A percentile compares a stretch with the other conserved stretches of the same genome.
phyloP scores from a whole-genome alignment of 2,329 filamentous ascomycete species.

The Fusarium dlaminii region DNA sequence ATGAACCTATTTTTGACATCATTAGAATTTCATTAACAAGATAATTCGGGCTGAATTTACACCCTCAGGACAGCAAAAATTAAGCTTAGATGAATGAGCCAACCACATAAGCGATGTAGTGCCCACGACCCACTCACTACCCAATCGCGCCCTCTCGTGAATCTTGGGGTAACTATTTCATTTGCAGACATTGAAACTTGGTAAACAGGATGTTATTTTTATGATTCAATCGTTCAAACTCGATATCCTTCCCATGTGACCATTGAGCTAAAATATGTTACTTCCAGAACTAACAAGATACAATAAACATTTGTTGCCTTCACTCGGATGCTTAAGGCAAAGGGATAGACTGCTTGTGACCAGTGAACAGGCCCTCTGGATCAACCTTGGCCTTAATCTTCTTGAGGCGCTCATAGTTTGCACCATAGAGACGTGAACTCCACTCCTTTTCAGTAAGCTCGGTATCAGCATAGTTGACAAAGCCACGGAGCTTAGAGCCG shows the following conservation, averaged over 20 bases:
- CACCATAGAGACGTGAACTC: slow-evolving; percentile 38
- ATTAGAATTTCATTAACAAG: accelerated
- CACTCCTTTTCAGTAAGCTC: slow-evolving; percentile 36
- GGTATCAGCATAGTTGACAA: slow-evolving; percentile 41
- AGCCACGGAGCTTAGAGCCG: slow-evolving; percentile 35
- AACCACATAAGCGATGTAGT: accelerated
- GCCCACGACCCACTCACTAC: too few species aligned
- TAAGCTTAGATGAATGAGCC: neutral
- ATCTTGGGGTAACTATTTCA: neutral
- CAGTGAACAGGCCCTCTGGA: slow-evolving; percentile 35
- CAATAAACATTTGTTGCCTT: neutral
- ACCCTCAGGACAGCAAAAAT: neutral
- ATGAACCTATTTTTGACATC: accelerated
- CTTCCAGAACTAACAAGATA: neutral
- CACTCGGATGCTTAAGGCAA: neutral
- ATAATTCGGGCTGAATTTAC: accelerated
- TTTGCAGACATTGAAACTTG: too few species aligned
- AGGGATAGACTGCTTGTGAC: slow-evolving; percentile 36
- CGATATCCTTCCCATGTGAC: accelerated
- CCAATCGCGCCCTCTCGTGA: neutral
- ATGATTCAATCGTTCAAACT: neutral
- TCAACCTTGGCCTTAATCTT: slow-evolving; percentile 34
- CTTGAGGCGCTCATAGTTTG: slow-evolving; percentile 33
- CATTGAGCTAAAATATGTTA: accelerated
- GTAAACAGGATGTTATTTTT: neutral